Percentiles rank a stretch among this genome's conserved stretches.
phyloP scores from a whole-genome alignment of 1,284 basidiomycete genomes.

The Fomitopsis pinicola region DNA sequence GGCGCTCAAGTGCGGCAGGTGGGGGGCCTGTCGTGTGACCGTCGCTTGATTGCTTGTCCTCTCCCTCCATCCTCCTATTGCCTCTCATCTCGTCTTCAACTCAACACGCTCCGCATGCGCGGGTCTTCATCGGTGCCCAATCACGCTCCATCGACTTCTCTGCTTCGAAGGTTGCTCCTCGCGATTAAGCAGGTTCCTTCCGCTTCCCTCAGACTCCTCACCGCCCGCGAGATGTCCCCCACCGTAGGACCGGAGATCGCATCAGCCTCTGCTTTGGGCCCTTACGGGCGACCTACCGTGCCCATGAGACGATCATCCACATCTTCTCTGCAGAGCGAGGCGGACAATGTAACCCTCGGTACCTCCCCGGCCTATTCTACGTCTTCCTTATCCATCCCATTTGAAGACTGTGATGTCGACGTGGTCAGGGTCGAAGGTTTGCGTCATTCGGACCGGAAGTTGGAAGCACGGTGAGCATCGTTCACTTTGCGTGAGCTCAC shows the following conservation, averaged over 20 bases:
- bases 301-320: slow-evolving; percentile 19
- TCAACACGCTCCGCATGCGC: not conserved
- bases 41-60: not conserved
- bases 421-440: slow-evolving; percentile 58
- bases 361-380: slow-evolving; percentile 28
- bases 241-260: slow-evolving; percentile 25
- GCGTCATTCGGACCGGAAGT: slow-evolving; percentile 51
- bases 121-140: not conserved
- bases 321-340: slow-evolving; percentile 20
- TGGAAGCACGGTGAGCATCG: slow-evolving; percentile 70
- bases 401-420: slow-evolving; percentile 38
- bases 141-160: not conserved
- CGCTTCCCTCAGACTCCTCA: slow-evolving; percentile 10
- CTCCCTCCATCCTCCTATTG: not conserved
- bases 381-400: slow-evolving; percentile 38
- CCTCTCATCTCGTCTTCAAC: not conserved
- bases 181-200: slow-evolving; percentile 17
- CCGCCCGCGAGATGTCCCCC: slow-evolving; percentile 20
- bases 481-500: slow-evolving; percentile 8
- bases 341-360: slow-evolving; percentile 13
- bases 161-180: slow-evolving; percentile 18
- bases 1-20: too few species aligned
- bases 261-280: slow-evolving; percentile 12
- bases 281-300: slow-evolving; percentile 12
- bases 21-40: not conserved